These are phyloP conservation scores for Malassezia pachydermatis DNA, from an alignment of 1,284 basidiomycete genomes.

Conservation along the genomic window DNA sequence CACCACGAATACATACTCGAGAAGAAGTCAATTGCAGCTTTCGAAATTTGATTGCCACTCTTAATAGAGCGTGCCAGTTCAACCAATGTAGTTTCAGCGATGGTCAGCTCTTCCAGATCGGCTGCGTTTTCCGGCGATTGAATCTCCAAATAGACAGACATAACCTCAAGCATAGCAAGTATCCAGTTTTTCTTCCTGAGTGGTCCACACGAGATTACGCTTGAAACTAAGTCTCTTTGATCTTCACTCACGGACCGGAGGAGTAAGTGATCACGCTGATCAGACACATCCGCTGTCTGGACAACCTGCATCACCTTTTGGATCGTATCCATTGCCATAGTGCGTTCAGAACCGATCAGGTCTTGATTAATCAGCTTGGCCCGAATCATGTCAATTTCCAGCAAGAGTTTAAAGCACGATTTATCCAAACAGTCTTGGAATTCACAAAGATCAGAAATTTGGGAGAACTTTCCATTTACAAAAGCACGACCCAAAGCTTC, in stretches of 20 bases:
- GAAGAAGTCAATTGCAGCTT: neutral
- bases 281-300: neutral
- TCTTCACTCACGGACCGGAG: neutral
- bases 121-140: neutral
- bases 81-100: constrained; percentile 2
- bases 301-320: neutral
- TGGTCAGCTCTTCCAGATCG: constrained; percentile 2
- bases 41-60: neutral
- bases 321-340: neutral
- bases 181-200: constrained; percentile 1
- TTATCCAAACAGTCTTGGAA: constrained; percentile 5
- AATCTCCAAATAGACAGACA: neutral
- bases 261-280: constrained; percentile 8
- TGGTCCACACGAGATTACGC: neutral
- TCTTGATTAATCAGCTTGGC: constrained; percentile 6
- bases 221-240: neutral
- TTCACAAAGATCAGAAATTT: constrained; percentile 10
- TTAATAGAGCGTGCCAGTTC: neutral
- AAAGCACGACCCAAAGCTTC: constrained; percentile 12
- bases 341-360: neutral
- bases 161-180: constrained; percentile 1
- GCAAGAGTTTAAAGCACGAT: neutral
- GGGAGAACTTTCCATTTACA: constrained; percentile 15
- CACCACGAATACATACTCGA: neutral
- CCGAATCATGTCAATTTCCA: constrained; percentile 10